Evolutionary conservation across 345 rosid genomes (phyloP).

Genomic region (Arabidopsis suecica): DNA sequence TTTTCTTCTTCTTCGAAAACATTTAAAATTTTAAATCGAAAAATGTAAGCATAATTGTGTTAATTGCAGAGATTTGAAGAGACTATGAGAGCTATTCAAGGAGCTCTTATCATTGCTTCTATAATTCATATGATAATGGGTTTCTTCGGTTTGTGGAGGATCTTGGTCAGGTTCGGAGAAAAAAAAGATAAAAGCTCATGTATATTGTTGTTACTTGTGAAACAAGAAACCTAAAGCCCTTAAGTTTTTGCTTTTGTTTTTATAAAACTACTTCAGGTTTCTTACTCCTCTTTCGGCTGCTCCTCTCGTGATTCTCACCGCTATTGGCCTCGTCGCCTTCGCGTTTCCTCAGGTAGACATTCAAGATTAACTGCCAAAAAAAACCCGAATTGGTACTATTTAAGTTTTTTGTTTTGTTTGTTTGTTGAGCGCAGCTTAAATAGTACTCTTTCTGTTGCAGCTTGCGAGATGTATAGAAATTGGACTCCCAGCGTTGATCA

Average conservation of each 20-base stretch:
- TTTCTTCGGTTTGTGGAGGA: conserved; percentile 85
- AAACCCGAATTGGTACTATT: not conserved
- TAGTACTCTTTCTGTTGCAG: conserved; percentile 48
- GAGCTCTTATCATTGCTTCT: conserved; percentile 77
- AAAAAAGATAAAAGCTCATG: not conserved
- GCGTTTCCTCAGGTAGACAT: conserved; percentile 79
- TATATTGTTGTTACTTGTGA: not conserved
- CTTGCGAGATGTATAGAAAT: conserved; percentile 77
- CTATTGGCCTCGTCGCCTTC: conserved; percentile 68
- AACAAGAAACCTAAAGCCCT: not conserved
- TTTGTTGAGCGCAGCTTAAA: not conserved
- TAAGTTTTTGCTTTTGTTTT: not conserved
- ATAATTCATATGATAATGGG: conserved; percentile 67
- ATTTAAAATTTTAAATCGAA: not conserved
- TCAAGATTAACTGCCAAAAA: not conserved
- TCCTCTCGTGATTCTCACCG: conserved; percentile 87
- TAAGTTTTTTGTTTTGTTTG: not conserved
- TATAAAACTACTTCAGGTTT: conserved; percentile 51
- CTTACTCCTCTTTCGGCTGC: conserved; percentile 79
- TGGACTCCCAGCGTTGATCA: conserved; percentile 80
- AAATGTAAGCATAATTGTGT: not conserved
- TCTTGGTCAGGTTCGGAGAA: conserved; percentile 59
- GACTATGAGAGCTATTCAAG: conserved; percentile 76
- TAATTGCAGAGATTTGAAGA: conserved; percentile 61
- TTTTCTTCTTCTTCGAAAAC: not conserved